Percentiles rank a stretch among this genome's conserved stretches.
Conservation (phyloP, 176 grass and related monocot species). For the Oryza brachyantha region DNA sequence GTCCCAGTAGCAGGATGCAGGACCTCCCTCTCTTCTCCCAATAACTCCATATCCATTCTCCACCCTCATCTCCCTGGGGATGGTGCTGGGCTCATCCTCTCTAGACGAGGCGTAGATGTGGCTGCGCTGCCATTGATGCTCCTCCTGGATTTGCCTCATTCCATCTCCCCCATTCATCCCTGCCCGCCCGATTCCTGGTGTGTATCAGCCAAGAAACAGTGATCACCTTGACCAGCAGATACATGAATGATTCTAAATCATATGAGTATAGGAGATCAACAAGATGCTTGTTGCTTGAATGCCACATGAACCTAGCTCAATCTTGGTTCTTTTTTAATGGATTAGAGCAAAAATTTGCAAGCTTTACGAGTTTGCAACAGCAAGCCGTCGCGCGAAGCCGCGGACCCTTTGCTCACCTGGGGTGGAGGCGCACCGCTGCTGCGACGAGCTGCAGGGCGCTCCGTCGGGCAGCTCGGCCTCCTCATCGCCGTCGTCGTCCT, state of each 20-base stretch:
- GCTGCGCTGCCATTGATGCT: conserved; percentile 23
- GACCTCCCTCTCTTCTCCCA: conserved; percentile 51
- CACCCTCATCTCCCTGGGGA: conserved; percentile 34
- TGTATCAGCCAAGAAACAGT: conserved; percentile 10
- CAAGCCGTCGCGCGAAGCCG: background rate
- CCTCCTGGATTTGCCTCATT: conserved; percentile 17
- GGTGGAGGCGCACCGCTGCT: conserved; percentile 21
- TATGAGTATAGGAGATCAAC: background rate
- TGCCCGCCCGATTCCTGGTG: conserved; percentile 6
- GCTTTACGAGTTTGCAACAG: background rate
- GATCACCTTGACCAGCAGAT: conserved; percentile 15
- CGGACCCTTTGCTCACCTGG: conserved; percentile 34
- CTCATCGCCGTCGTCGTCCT: conserved; percentile 16
- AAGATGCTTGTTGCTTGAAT: background rate
- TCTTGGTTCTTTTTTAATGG: background rate
- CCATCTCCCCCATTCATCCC: conserved; percentile 21
- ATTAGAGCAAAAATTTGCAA: background rate
- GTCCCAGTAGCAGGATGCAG: conserved; percentile 54
- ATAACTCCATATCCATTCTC: conserved; percentile 56
- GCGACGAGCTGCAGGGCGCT: background rate
- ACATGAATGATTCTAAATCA: background rate
- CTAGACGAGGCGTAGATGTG: conserved; percentile 10
- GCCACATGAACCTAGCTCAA: background rate
- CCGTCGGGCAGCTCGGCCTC: conserved; percentile 19
- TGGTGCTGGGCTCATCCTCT: conserved; percentile 26